Base-by-base conservation (phyloP, 1,284 basidiomycete genomes). In the Naganishia cerealis region DNA sequence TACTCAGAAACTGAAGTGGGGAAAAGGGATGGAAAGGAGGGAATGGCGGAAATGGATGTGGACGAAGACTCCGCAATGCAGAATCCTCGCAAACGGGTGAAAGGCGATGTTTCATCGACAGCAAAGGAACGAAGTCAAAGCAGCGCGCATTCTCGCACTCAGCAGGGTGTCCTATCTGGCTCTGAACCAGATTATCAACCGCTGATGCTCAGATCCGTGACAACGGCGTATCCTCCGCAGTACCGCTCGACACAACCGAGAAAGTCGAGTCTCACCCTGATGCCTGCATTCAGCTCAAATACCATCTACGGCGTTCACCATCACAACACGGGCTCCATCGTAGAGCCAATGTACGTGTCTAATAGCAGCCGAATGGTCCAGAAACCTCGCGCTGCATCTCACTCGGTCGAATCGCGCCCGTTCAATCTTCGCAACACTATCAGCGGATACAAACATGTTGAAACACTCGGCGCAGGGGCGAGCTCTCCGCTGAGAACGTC, bases 261-360 rank as follows among this genome's bases (percentile, higher is more conserved):
- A 26, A 38, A 24, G 40, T 52, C 61, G 38, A 54, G 50, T 26
- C 38, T 26, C 9, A 53, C 50, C 8, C 21, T 63, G 21, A 63
- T 63, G 61, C 61, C 61, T 4, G 50, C 61, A 15, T 63, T 63
- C 42, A 52, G 61, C 6, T 63, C 61, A 26, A 63, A 63, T n/a
- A 63, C 61, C 8, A 63, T 63, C 46, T 63, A 63, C 12, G 61
- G 61, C 38, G 36, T 57, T 39, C 55, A 57, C n/a, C 50, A 40
- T 9, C 61, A 63, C 18, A 21, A 18, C n/a, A 46, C 24, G 48
- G 33, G 61, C 6, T 46, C 43, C 10, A 16, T 6, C 5, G 16
- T 9, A 7, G 50, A 39, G 12, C 36, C 61, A 24, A 26, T 16
- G n/a, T n/a, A 46, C 36, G 26, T 43, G 26, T n/a, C 8, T 18